These are phyloP conservation scores for Aurifilum marmelostoma DNA, from an alignment of 2,329 filamentous ascomycete species.

Conservation along the genomic window DNA sequence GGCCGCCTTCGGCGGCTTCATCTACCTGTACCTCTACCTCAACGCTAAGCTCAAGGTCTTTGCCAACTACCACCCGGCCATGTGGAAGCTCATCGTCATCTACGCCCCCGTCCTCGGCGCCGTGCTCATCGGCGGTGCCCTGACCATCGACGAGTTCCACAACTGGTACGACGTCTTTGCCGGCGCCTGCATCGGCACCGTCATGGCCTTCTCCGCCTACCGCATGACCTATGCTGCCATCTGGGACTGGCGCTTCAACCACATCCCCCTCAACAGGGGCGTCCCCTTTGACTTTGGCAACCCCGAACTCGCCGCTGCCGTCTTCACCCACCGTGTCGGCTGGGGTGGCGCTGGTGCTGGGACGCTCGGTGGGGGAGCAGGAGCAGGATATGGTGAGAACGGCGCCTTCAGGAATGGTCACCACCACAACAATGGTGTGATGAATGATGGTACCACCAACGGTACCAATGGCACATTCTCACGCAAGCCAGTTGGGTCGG, in stretches of 20 bases:
- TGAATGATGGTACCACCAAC: not conserved
- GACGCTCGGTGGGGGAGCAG: not conserved
- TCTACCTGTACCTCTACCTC: conserved; percentile 73
- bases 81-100: conserved; percentile 72
- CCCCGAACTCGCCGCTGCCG: conserved; percentile 32
- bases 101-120: conserved; percentile 71
- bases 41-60: conserved; percentile 81
- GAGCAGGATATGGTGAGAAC: conserved; percentile 5
- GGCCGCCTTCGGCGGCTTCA: conserved; percentile 72
- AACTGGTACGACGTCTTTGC: conserved; percentile 76
- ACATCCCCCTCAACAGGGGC: conserved; percentile 61
- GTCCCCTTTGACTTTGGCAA: conserved; percentile 39
- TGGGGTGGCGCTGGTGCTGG: conserved; percentile 30
- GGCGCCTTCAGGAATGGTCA: not conserved
- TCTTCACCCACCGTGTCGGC: conserved; percentile 35
- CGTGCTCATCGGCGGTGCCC: conserved; percentile 66
- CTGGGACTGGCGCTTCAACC: conserved; percentile 71
- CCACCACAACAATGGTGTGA: not conserved
- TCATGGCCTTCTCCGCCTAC: conserved; percentile 66
- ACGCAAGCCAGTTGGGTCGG: conserved; percentile 23
- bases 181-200: conserved; percentile 64
- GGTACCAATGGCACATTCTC: conserved; percentile 19
- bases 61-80: conserved; percentile 70
- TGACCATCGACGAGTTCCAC: conserved; percentile 75
- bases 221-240: conserved; percentile 68